Conservation (phyloP, 148 eudicot genomes). For the Rhododendron kiyosumense region DNA sequence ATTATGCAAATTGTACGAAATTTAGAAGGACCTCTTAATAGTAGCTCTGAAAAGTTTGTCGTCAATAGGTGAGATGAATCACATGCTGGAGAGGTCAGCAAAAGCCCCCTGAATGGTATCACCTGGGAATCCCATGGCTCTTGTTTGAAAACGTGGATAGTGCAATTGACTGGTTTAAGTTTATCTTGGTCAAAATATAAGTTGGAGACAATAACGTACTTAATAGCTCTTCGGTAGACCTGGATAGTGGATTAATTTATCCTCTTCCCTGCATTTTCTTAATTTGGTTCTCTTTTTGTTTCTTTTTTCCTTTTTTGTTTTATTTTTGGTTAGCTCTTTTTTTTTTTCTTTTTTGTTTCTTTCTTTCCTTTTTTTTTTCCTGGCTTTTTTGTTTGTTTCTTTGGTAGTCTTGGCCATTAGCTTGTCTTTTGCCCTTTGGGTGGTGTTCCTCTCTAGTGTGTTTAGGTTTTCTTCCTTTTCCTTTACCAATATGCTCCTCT, state of each 20-base stretch:
- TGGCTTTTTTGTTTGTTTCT: no score
- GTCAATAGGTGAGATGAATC: neutral
- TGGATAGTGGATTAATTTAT: neutral
- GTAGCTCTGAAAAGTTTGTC: neutral
- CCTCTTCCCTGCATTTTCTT: neutral
- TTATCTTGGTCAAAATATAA: neutral
- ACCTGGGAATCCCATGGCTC: neutral
- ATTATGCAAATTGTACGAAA: neutral
- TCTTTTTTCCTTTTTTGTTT: neutral
- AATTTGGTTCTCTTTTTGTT: no score
- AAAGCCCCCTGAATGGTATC: neutral
- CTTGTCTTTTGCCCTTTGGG: neutral
- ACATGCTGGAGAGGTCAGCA: neutral
- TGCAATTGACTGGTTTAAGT: neutral
- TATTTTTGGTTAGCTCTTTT: no score
- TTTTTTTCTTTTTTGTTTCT: no score
- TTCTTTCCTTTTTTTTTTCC: no score
- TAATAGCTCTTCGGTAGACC: neutral
- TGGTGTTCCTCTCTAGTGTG: neutral
- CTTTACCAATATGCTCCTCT: neutral
- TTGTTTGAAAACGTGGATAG: neutral
- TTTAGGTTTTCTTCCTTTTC: neutral
- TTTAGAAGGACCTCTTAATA: neutral
- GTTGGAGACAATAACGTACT: neutral
- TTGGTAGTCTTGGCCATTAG: neutral